phyloP scores from a whole-genome alignment of 345 rosid genomes.

The Mangifera indica region DNA sequence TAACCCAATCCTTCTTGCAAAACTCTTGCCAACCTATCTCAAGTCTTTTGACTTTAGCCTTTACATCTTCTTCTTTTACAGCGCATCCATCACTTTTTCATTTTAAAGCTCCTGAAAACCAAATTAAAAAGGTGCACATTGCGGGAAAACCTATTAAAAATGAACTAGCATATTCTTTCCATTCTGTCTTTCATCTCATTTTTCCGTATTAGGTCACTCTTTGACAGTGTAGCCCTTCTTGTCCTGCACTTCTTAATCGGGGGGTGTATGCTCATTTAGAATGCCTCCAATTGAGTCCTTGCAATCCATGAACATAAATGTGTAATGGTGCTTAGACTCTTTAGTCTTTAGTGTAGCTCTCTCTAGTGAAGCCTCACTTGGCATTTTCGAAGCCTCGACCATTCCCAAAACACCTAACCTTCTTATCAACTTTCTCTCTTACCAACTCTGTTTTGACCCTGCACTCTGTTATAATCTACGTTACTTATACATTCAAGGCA shows the following conservation, averaged over 20 bases:
- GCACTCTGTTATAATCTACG: conserved; percentile 57
- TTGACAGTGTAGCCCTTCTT: conserved; percentile 76
- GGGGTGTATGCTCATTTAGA: conserved; percentile 84
- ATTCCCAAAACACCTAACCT: conserved; percentile 72
- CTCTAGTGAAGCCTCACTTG: conserved; percentile 59
- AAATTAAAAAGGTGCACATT: background rate
- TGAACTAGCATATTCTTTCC: background rate
- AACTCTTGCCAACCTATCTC: no score
- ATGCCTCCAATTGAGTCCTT: conserved; percentile 50
- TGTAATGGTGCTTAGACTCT: conserved; percentile 66
- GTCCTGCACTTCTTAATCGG: conserved; percentile 70
- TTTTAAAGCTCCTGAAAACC: background rate
- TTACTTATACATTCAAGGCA: conserved; percentile 77
- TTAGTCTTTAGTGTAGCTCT: conserved; percentile 84
- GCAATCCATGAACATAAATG: conserved; percentile 58
- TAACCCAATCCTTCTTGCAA: no score
- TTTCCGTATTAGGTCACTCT: conserved; percentile 54
- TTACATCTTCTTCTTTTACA: background rate
- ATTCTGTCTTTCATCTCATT: background rate
- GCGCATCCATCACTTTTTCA: no score
- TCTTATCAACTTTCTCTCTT: conserved; percentile 68
- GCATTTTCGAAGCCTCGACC: conserved; percentile 72
- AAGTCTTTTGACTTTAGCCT: no score
- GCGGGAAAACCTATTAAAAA: background rate
- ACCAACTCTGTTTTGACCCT: conserved; percentile 72